Base-by-base conservation (phyloP, 495 filamentous ascomycete species). In the Sphaerosporella brunnea region DNA sequence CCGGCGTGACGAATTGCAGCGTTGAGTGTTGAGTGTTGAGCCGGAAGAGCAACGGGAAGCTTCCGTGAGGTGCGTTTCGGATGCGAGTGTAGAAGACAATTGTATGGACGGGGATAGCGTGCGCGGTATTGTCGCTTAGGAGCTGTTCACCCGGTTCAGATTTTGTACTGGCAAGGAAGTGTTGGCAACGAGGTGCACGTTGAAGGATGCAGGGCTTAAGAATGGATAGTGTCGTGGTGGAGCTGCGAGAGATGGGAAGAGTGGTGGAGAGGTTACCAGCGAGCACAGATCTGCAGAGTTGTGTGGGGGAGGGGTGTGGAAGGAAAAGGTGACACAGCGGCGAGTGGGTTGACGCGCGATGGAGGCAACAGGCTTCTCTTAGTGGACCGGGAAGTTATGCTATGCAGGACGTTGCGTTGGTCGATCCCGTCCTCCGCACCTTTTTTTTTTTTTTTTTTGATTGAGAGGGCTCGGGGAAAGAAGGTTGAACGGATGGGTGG, bases 211-310 rank as follows among this genome's bases (percentile, higher is more conserved):
- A 18, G 16, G 8, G 35, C 15, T 32, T 5, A 13, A 32, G 28
- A 32, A 32, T 5, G 28, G 28, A 13, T 32, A 13, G 28, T 32
- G 5, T 5, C 7, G 5, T 32, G 28, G 28, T 32, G 5, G 28
- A 13, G 13, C 28, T 5, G 28, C 7, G 28, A 32, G 28, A 13
- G 28, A 16, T 16, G 36, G 19, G 36, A 39, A 15, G 15, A 39
- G 19, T 5, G 15, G 8, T 5, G 7, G n/a, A 36, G 49, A 54
- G 36, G 25, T 19, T 47, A 40, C 51, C 52, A 51, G 50, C 49
- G 54, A 45, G 46, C 53, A 46, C 45, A 41, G 45, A 46, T 40
- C 44, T 56, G 54, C 54, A 56, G 49, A 52, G 57, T 53, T 57
- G 55, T 47, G 50, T 48, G 47, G 51, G 45, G 44, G 18, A 35